Evolutionary conservation across 2,329 filamentous ascomycete species (phyloP).

Genomic region (Aureobasidium sp.): DNA sequence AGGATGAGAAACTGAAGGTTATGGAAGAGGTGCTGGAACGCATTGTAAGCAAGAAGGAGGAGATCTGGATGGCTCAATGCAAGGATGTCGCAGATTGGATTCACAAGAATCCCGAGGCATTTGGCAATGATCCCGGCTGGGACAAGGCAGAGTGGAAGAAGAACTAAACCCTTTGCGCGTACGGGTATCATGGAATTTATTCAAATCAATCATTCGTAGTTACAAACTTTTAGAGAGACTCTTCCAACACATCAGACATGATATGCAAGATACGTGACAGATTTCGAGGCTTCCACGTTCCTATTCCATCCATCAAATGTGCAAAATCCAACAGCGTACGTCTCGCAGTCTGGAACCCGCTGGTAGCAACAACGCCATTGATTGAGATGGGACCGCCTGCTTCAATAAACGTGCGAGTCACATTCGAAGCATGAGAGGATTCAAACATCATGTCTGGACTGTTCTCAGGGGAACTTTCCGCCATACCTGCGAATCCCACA

Average conservation of each 20-base stretch:
- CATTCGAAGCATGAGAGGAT: conserved; percentile 4
- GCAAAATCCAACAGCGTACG: conserved; percentile 44
- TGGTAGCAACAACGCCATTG: conserved; percentile 39
- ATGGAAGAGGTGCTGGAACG: conserved; percentile 22
- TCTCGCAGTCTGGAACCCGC: conserved; percentile 43
- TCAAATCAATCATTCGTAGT: background rate
- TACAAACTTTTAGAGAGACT: conserved; percentile 17
- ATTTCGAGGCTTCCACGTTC: conserved; percentile 42
- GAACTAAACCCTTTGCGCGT: conserved; percentile 9
- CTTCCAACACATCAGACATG: conserved; percentile 44
- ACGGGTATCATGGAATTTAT: background rate
- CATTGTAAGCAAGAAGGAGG: conserved; percentile 20
- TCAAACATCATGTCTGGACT: conserved; percentile 11
- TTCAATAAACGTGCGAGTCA: conserved; percentile 37
- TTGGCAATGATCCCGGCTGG: conserved; percentile 23
- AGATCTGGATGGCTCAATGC: conserved; percentile 24
- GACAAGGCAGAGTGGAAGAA: conserved; percentile 25
- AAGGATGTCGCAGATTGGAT: conserved; percentile 23
- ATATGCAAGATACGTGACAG: conserved; percentile 45
- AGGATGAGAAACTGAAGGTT: conserved; percentile 19
- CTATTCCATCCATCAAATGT: conserved; percentile 44
- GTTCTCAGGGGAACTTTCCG: conserved; percentile 19
- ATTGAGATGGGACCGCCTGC: conserved; percentile 41
- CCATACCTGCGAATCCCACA: conserved; percentile 39
- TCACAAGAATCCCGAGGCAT: conserved; percentile 17